phyloP scores from a whole-genome alignment of 2,329 filamentous ascomycete species.

The Ophiostoma australiae region DNA sequence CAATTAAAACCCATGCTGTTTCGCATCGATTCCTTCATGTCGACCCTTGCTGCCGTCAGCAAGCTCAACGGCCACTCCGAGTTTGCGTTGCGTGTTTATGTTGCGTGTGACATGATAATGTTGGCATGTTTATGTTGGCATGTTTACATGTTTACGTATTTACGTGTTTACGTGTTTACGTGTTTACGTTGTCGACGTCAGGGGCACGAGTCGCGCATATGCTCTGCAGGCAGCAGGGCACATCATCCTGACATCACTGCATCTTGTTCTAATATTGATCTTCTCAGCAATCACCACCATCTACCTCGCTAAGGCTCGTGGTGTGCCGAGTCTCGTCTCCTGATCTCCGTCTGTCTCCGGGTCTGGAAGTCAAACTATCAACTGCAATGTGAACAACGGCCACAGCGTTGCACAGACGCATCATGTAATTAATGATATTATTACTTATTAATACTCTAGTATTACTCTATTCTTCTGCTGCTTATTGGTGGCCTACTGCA shows the following conservation, averaged over 20 bases:
- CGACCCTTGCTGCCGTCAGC: not conserved
- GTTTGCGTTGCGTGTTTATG: not conserved
- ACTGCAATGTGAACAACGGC: not conserved
- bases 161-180: no score
- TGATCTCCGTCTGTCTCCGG: not conserved
- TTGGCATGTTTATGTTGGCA: no score
- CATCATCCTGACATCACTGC: not conserved
- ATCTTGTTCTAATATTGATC: not conserved
- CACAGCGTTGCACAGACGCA: not conserved
- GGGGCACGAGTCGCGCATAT: no score
- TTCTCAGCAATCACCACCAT: no score
- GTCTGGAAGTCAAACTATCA: not conserved
- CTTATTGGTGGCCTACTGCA: not conserved
- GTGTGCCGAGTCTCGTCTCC: not conserved
- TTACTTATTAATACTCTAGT: not conserved
- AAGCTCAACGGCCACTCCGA: not conserved
- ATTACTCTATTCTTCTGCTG: not conserved
- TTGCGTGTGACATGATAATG: no score
- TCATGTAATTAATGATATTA: not conserved
- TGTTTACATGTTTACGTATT: no score
- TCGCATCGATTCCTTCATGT: not conserved
- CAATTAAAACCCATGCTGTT: conserved; percentile 1
- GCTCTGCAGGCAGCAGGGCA: not conserved
- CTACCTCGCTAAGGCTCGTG: no score
- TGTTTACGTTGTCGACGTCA: no score